Percentiles rank a stretch among this genome's conserved stretches.
Conservation (phyloP, 148 eudicot species). For the Drosera capensis region DNA sequence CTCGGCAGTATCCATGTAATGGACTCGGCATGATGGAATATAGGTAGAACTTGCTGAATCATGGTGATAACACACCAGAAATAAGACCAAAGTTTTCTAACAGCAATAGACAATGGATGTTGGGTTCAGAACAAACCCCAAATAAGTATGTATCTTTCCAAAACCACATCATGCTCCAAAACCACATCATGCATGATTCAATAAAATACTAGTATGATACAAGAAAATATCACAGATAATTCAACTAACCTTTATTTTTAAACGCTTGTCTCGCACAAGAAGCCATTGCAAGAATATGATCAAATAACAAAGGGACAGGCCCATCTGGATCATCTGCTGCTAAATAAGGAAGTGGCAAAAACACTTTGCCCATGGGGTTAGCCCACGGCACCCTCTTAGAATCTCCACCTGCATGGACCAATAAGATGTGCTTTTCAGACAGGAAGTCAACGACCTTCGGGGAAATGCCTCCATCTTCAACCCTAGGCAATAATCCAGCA, state of each 20-base stretch:
- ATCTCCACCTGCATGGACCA: constrained; percentile 99
- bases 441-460: constrained; percentile 28
- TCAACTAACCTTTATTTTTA: constrained; percentile 59
- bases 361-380: constrained; percentile 98
- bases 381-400: constrained; percentile 99
- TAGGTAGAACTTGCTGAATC: too few species aligned
- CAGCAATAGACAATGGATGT: too few species aligned
- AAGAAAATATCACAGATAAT: constrained; percentile 15
- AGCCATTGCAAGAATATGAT: constrained; percentile 93
- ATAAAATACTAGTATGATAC: too few species aligned
- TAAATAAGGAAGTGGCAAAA: constrained; percentile 93
- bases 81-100: too few species aligned
- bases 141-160: too few species aligned
- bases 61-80: too few species aligned
- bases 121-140: too few species aligned
- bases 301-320: constrained; percentile 94
- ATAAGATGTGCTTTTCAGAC: constrained; percentile 58
- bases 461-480: constrained; percentile 22
- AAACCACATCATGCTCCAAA: too few species aligned
- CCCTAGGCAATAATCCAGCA: constrained; percentile 16
- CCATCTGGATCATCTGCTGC: constrained; percentile 95
- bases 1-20: too few species aligned
- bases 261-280: constrained; percentile 97
- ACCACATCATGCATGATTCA: too few species aligned
- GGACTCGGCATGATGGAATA: too few species aligned